These are phyloP conservation scores for Albizia julibrissin DNA, from an alignment of 306 rosid genomes.

Conservation along the genomic window DNA sequence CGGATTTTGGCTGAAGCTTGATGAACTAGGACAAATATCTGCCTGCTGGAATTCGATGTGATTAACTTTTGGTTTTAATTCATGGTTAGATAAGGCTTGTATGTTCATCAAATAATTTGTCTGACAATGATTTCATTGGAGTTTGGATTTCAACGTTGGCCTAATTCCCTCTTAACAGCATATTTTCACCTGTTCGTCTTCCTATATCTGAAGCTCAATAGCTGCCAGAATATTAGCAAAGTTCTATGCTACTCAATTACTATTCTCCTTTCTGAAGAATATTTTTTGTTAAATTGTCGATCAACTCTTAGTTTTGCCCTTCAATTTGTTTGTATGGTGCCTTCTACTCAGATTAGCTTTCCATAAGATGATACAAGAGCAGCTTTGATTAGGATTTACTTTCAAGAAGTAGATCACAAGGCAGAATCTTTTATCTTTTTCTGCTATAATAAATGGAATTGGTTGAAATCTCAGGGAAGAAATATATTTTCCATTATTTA, in stretches of 20 bases:
- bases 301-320: not conserved
- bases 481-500: slow-evolving; percentile 14
- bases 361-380: not conserved
- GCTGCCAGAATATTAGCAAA: not conserved
- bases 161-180: not conserved
- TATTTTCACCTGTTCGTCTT: not conserved
- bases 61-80: slow-evolving; percentile 7
- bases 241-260: not conserved
- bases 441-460: not conserved
- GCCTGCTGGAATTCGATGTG: slow-evolving; percentile 9
- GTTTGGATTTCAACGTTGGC: not conserved
- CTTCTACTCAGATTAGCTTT: not conserved
- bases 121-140: not conserved
- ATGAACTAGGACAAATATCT: not conserved
- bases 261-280: not conserved
- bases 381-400: not conserved
- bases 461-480: not conserved
- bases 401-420: not conserved
- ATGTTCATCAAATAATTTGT: not conserved
- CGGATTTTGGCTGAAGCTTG: not conserved
- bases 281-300: not conserved
- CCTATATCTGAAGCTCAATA: not conserved
- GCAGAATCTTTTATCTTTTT: not conserved
- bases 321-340: not conserved
- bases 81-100: not conserved